Evolutionary conservation across 2,329 filamentous ascomycete genomes (phyloP).

Genomic region (Amylocarpus encephaloides): DNA sequence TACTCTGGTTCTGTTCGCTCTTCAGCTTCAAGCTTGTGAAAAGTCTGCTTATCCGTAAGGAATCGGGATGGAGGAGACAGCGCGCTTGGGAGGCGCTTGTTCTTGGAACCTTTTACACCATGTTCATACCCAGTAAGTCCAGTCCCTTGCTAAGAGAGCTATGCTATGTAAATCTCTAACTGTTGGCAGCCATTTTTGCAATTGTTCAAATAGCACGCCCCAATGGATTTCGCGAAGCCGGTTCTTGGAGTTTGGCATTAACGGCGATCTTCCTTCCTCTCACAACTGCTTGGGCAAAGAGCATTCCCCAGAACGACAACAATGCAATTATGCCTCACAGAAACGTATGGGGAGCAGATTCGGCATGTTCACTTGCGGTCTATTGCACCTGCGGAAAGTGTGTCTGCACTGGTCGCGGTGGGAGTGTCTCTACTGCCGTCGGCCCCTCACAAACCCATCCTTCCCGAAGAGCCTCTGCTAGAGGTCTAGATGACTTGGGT

Average conservation of each 20-base stretch:
- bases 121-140: slow-evolving; percentile 56
- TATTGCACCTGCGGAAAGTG: no score
- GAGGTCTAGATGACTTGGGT: no score
- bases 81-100: slow-evolving; percentile 62
- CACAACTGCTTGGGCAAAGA: slow-evolving; percentile 56
- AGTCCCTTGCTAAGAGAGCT: not conserved
- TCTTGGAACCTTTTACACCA: slow-evolving; percentile 61
- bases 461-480: no score
- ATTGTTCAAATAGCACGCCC: slow-evolving; percentile 45
- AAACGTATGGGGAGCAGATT: not conserved
- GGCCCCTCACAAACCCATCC: no score
- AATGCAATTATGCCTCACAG: not conserved
- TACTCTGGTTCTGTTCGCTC: slow-evolving; percentile 56
- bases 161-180: slow-evolving; percentile 9
- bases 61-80: slow-evolving; percentile 52
- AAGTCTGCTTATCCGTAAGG: slow-evolving; percentile 48
- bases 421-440: no score
- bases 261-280: slow-evolving; percentile 59
- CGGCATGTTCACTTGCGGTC: no score
- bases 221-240: slow-evolving; percentile 44
- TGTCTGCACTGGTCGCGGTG: no score
- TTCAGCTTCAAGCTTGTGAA: slow-evolving; percentile 56
- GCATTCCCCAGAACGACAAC: not conserved
- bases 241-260: slow-evolving; percentile 48
- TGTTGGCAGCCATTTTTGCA: slow-evolving; percentile 49